Conservation (phyloP, 257 asterid genomes). For the Penstemon newberryi region DNA sequence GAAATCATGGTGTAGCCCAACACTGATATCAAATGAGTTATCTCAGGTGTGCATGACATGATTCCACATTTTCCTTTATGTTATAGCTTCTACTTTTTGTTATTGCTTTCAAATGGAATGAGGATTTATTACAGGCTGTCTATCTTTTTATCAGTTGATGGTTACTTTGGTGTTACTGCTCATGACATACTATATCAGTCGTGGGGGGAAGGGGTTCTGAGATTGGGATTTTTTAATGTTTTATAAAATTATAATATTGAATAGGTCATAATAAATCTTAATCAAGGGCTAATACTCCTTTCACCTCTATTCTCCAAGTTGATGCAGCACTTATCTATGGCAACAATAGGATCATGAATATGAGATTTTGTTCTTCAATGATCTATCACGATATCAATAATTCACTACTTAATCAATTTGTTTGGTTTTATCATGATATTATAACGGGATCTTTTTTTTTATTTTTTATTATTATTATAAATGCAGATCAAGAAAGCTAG, state of each 20-base stretch:
- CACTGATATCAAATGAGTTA: slow-evolving; percentile 72
- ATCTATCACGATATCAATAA: not conserved
- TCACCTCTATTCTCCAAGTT: slow-evolving; percentile 3
- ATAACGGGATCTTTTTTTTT: slow-evolving; percentile 28
- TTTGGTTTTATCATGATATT: slow-evolving; percentile 19
- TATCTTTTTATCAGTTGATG: not conserved
- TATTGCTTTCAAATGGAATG: slow-evolving; percentile 6
- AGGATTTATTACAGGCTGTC: slow-evolving; percentile 6
- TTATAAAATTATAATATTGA: not conserved
- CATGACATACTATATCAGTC: slow-evolving; percentile 6
- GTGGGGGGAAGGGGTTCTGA: not conserved
- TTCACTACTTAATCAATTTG: not conserved
- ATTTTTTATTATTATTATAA: no score
- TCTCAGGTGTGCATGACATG: slow-evolving; percentile 60
- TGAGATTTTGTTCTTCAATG: not conserved
- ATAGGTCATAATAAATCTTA: not conserved
- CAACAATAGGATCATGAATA: not conserved
- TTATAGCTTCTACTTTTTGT: not conserved
- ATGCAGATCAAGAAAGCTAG: slow-evolving; percentile 84
- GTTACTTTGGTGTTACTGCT: slow-evolving; percentile 2
- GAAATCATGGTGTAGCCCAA: slow-evolving; percentile 94
- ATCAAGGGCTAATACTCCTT: not conserved
- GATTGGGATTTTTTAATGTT: not conserved
- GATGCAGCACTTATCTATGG: slow-evolving; percentile 1
- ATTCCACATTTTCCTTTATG: slow-evolving; percentile 1